Evolutionary conservation across 2,329 filamentous ascomycete genomes (phyloP).

Genomic region (Hypoxylon sp.): DNA sequence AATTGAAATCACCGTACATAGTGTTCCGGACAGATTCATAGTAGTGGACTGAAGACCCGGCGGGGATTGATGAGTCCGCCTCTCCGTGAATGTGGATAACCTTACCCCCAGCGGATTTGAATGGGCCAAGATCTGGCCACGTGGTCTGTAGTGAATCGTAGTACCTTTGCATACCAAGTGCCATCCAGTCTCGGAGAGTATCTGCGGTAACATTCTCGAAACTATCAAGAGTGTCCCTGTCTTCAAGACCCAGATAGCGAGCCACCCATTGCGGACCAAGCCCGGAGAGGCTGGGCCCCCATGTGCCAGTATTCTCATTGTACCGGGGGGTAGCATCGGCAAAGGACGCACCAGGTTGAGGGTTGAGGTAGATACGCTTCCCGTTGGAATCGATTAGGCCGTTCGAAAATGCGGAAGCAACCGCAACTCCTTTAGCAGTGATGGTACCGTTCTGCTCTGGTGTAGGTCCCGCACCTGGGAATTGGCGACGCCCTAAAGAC

Average conservation of each 20-base stretch:
- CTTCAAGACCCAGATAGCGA: conserved; percentile 44
- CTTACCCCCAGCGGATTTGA: conserved; percentile 64
- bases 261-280: conserved; percentile 54
- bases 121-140: conserved; percentile 63
- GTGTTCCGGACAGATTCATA: conserved; percentile 63
- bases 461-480: conserved; percentile 36
- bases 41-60: conserved; percentile 61
- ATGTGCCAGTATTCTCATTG: conserved; percentile 51
- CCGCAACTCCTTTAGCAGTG: conserved; percentile 51
- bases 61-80: conserved; percentile 63
- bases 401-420: conserved; percentile 55
- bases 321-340: conserved; percentile 56
- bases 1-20: conserved; percentile 62
- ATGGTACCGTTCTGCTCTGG: conserved; percentile 52
- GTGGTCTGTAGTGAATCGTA: conserved; percentile 62
- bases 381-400: conserved; percentile 58
- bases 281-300: conserved; percentile 45
- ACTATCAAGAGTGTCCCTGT: conserved; percentile 55
- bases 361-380: conserved; percentile 56
- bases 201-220: conserved; percentile 66
- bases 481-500: conserved; percentile 51
- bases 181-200: conserved; percentile 67
- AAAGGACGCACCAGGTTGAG: conserved; percentile 54
- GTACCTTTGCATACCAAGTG: conserved; percentile 63
- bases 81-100: conserved; percentile 69